Evolutionary conservation across 306 rosid species (phyloP), one percentile per base, ranked within the genome.

Genomic region (Styphnolobium japonicum): DNA sequence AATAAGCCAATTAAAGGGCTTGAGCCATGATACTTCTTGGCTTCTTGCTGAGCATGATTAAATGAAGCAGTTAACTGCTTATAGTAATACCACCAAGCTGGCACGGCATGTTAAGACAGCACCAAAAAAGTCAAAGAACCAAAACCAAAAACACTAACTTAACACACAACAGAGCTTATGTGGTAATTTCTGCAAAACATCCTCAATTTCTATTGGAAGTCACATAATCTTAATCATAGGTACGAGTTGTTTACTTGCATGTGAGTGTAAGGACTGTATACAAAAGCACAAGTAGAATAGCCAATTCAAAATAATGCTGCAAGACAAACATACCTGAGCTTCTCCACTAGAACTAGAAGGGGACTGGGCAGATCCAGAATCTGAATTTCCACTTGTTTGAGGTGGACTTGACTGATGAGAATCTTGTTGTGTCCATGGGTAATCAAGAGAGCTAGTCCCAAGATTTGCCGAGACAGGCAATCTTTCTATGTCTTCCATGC

Each of bases 391-490:
- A 87, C 97, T 94, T 64, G 96, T 87, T 85, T 92, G 98, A 81
- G 98, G 97, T 36, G 97, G 98, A 79, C 98, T 94, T 62, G 97
- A 94, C 82, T 92, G 97, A 73, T 88, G 98, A 69, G 93, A 92
- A 69, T 83, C 94, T 16, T 51, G 92, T 75, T 86, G 98, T 36
- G 77, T 75, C 96, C 97, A 88, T 65, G 87, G 90, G 65, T 79
- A 90, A 71, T 88, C 98, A 73, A 80, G 85, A 67, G 92, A 90
- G 82, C 93, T 82, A 60, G 91, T 81, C 72, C 75, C 94, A 67
- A 76, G 77, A 80, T 86, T 92, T 57, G 82, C 77, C 48, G 97
- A 86, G 46, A 76, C 90, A 8, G 91, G 85, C 25, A 81, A 80
- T 80, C 89, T 89, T 81, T 78, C 94, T 22, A 80, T 31, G 73